Evolutionary conservation across 441 rosid genomes (phyloP), one percentile per base, ranked within the genome.

Genomic region (Aleurites moluccanus): DNA sequence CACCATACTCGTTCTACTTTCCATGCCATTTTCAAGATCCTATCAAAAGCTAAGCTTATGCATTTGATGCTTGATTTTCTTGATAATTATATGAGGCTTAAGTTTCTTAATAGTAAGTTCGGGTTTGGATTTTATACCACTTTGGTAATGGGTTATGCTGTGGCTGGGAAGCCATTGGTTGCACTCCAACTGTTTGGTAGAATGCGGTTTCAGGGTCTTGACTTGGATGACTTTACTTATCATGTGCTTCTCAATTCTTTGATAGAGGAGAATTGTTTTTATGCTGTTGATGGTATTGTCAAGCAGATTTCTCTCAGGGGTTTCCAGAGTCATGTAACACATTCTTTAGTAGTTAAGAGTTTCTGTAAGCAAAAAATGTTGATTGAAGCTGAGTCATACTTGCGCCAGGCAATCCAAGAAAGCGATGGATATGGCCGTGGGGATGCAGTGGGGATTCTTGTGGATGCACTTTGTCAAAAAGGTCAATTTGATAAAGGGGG

Each of bases 131-230:
- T 87, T 69, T 63, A 83, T 28, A 76, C 83, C 44, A 88, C 88
- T 30, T 80, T 95, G 56, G 97, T 95, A 13, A 72, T 89, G 73
- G 98, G 99, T 0, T 95, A 93, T 33, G 89, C 97, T 0, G 64
- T 92, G 0, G 95, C 94, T 0, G 98, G 99, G 15, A 89, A 86
- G 73, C 86, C 92, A 1, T 85, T 78, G 1, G 44, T 80, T 44
- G 98, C 99, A 20, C 90, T 95, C 72, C 89, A 87, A 64, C 68
- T 89, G 82, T 90, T 93, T 18, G 95, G 94, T 42, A 80, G 69
- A 73, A 89, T 93, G 97, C 86, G 97, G 10, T 92, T 89, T 69
- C 76, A 79, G 45, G 98, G 98, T 25, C 55, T 86, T 73, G 98
- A 93, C 75, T 83, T 95, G 88, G 94, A 88, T 77, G 15, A 62